Conservation (phyloP, 257 asterid species). For the Craterostigma plantagineum region DNA sequence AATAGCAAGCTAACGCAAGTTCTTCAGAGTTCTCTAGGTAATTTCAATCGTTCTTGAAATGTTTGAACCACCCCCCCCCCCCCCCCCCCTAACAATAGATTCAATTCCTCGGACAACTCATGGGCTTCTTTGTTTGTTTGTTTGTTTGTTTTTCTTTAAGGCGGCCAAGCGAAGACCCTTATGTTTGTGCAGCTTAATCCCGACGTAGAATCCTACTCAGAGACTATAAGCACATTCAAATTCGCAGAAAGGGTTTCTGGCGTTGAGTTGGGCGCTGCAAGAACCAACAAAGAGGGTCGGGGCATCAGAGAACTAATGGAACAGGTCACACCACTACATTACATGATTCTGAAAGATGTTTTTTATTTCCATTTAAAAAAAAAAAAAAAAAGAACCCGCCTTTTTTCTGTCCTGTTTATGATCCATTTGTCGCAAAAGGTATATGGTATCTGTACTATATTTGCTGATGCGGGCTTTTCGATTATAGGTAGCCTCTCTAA, state of each 20-base stretch:
- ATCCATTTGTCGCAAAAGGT: not conserved
- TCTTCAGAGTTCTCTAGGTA: slow-evolving; percentile 95
- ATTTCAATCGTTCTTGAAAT: slow-evolving; percentile 9
- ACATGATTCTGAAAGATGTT: not conserved
- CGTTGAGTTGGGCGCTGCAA: slow-evolving; percentile 90
- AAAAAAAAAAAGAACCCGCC: not conserved
- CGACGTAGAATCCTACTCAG: slow-evolving; percentile 77
- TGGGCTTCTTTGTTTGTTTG: too few relatives aligned
- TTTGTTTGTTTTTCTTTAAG: slow-evolving; percentile 31
- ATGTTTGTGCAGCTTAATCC: slow-evolving; percentile 97
- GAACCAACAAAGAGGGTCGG: slow-evolving; percentile 74
- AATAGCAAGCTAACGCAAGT: slow-evolving; percentile 94
- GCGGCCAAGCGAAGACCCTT: slow-evolving; percentile 94
- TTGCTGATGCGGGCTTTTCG: not conserved
- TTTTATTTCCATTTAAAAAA: not conserved
- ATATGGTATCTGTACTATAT: not conserved
- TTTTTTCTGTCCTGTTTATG: not conserved
- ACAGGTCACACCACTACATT: slow-evolving; percentile 35
- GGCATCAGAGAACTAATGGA: slow-evolving; percentile 88
- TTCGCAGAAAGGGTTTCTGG: slow-evolving; percentile 99
- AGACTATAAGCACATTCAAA: slow-evolving; percentile 77
- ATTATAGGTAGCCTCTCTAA: slow-evolving; percentile 54
- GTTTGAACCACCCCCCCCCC: too few relatives aligned
- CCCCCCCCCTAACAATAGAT: too few relatives aligned
- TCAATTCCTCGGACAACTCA: not conserved